Base-by-base conservation (phyloP, 768 basidiomycete genomes). In the Panaeolus papilionaceus region DNA sequence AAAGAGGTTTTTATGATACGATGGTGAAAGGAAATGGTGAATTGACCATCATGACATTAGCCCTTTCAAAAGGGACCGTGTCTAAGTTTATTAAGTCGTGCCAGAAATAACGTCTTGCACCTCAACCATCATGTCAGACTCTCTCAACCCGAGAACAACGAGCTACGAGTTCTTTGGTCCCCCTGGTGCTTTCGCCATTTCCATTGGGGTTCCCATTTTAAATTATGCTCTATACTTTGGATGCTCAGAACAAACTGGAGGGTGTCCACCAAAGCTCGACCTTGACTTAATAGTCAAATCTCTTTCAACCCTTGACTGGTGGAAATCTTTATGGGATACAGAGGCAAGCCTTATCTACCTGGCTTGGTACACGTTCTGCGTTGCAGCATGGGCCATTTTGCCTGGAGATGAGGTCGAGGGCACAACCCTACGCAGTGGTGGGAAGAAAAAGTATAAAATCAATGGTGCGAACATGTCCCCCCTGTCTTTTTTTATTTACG, bases 331-430 rank as follows among this genome's bases (percentile, higher is more conserved):
- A 1, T 98, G 93, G 91, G 96, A 98, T 73, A 86, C 87, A 0
- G 81, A 96, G 66, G 95, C 95, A 0, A 73, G 86, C 2, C 71
- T 88, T 23, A 84, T 92, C 16, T 99, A 98, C 80, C 75, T 92
- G 47, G 94, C 78, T 0, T 99, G 97, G 96, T 98, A 98, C 78
- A 80, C 87, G n/a, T 99, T 92, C 78, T 91, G 88, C 70, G 86
- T 98, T 61, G 79, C 87, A 2, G 85, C 93, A 2, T 98, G 96
- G 96, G 83, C 81, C 4, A 73, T 95, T 62, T 80, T 99, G 12
- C 98, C 89, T 0, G 89, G 88, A 4, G 90, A 93, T 67, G 83
- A 83, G 81, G 82, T 95, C 5, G 82, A 91, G 61, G 95, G 95
- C 26, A 86, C 82, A 28, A 81, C 82, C 8, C 77, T 97, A 72